Base-by-base conservation (phyloP, 306 rosid genomes). In the Lathyrus oleraceus region DNA sequence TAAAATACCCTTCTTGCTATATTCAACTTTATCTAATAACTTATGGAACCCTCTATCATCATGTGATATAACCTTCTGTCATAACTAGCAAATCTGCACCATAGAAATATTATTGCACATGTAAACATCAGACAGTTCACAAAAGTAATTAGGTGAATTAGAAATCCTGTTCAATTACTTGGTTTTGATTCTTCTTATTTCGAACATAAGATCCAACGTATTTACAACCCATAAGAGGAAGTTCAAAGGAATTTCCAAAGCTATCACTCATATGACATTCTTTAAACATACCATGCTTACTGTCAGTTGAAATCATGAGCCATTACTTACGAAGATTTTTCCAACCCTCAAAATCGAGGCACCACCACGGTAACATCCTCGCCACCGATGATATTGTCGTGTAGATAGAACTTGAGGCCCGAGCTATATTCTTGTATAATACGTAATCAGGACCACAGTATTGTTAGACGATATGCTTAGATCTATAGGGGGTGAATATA, bases 201-300 rank as follows among this genome's bases (percentile, higher is more conserved):
- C 95, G 72, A 40, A 91, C 99, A 79, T 94, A 94, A 69, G 99
- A 97, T 59, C 99, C 92, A 69, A 94, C 87, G 66, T 97, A 94
- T 74, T 94, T 94, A 81, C 88, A 87, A 71, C 97, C 87, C 67
- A 91, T 85, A 28, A 94, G 96, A 79, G 97, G 80, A 66, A 94
- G 88, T 70, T 94, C 99, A 57, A 82, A 94, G 69, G 86, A 84
- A 79, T 80, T 85, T 21, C 95, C 99, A 60, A 82, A 73, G 47
- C 15, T 78, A 77, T 91, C 95, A 65, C 8, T 51, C 78, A 72
- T 48, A 52, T 72, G 78, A 70, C 89, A 81, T 59, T 88, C 89
- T 67, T 90, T 94, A 76, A 94, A 91, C 65, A 86, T n/a, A n/a
- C n/a, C n/a, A n/a, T n/a, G n/a, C n/a, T n/a, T n/a, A n/a, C n/a